These are phyloP conservation scores for Tetraselmis chui DNA, from an alignment of 139 green algal genomes.

Conservation along the genomic window DNA sequence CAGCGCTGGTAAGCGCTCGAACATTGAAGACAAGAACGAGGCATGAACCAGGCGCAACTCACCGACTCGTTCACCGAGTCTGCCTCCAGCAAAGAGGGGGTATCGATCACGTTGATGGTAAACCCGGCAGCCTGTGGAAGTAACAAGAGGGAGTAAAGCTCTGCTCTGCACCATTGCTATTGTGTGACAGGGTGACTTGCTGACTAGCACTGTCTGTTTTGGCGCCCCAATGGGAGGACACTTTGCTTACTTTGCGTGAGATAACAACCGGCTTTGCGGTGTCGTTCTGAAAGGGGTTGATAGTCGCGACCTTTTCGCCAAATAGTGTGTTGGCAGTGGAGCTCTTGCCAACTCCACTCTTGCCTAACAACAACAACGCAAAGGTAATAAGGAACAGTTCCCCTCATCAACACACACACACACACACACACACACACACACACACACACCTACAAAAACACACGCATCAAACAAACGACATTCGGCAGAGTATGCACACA, in stretches of 20 bases:
- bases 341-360: constrained; percentile 63
- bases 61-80: constrained; percentile 45
- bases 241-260: constrained; percentile 18
- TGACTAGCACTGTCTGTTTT: no score
- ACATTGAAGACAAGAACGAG: no score
- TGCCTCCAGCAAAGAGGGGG: constrained; percentile 58
- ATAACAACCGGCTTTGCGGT: constrained; percentile 25
- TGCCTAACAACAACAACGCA: constrained; percentile 26
- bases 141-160: no score
- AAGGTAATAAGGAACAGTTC: neutral
- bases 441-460: neutral
- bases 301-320: constrained; percentile 38
- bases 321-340: constrained; percentile 61
- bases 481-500: neutral
- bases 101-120: constrained; percentile 62
- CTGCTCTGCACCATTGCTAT: no score
- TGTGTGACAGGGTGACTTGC: no score
- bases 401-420: neutral
- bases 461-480: neutral
- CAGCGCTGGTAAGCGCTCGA: no score
- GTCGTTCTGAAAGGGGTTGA: constrained; percentile 46
- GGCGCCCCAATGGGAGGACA: no score
- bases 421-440: neutral
- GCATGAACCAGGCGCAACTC: no score
- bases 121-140: constrained; percentile 34